Evolutionary conservation across 805 yeast genomes (phyloP).

Genomic region (Yarrowia sp.): DNA sequence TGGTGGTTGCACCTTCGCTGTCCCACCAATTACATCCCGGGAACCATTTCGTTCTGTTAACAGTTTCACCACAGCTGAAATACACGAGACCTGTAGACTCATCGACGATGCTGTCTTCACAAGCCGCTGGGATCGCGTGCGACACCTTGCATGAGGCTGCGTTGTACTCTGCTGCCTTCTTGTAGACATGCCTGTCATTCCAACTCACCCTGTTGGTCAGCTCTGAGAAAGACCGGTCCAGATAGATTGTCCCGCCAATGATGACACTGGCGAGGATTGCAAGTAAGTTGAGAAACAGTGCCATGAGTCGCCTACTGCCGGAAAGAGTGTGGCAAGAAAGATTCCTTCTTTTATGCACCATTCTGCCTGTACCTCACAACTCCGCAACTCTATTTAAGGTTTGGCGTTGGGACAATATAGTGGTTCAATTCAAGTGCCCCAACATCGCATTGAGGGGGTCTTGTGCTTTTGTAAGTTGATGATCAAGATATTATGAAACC

Average conservation of each 20-base stretch:
- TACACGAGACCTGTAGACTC: constrained; percentile 15
- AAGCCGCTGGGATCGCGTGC: background rate
- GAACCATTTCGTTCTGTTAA: constrained; percentile 17
- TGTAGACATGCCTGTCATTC: background rate
- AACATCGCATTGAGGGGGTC: background rate
- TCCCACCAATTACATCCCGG: constrained; percentile 34
- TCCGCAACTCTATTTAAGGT: background rate
- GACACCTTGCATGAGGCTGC: constrained; percentile 11
- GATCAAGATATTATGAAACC: no score
- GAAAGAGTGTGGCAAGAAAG: no score
- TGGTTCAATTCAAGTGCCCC: background rate
- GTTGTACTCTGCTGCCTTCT: constrained; percentile 1
- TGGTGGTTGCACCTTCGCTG: constrained; percentile 2
- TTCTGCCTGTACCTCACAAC: constrained; percentile 1
- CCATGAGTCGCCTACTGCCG: background rate
- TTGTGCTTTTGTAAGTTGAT: no score
- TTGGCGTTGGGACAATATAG: background rate
- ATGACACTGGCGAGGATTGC: background rate
- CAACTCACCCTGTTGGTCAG: constrained; percentile 15
- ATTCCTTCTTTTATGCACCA: no score
- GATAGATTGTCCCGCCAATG: constrained; percentile 9
- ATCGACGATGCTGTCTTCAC: constrained; percentile 27
- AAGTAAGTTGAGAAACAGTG: background rate
- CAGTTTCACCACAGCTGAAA: constrained; percentile 4
- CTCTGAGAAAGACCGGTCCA: constrained; percentile 26